Percentiles rank a stretch among this genome's conserved stretches.
Evolutionary conservation across 2,329 filamentous ascomycete species (phyloP).

Genomic region (Apiospora sp.): DNA sequence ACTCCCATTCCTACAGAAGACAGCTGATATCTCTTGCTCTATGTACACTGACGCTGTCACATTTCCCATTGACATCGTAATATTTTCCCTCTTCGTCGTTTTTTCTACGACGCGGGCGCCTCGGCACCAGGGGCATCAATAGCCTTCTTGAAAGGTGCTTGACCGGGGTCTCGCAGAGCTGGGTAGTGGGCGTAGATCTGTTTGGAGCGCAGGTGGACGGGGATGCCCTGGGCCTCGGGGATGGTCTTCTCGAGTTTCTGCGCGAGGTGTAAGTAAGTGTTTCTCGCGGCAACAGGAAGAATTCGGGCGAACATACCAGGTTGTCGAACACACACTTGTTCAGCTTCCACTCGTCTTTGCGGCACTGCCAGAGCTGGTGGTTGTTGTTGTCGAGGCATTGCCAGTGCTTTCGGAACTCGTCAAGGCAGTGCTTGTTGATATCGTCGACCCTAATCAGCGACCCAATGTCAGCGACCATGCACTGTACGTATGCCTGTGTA

Average conservation of each 20-base stretch:
- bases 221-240: constrained; percentile 75
- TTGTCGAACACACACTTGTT: constrained; percentile 98
- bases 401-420: constrained; percentile 94
- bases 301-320: constrained; percentile 68
- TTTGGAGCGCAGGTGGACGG: constrained; percentile 75
- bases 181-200: constrained; percentile 68
- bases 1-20: constrained; percentile 15
- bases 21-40: constrained; percentile 26
- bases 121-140: constrained; percentile 40
- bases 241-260: constrained; percentile 85
- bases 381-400: constrained; percentile 96
- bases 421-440: constrained; percentile 92
- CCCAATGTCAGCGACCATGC: constrained; percentile 10
- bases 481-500: constrained; percentile 19
- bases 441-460: constrained; percentile 77
- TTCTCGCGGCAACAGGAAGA: neutral
- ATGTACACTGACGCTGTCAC: constrained; percentile 27
- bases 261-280: neutral
- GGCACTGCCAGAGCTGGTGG: constrained; percentile 96
- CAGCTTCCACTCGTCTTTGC: constrained; percentile 84
- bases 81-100: neutral
- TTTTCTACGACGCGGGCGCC: neutral
- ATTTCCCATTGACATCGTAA: neutral
- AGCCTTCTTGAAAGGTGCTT: constrained; percentile 41
- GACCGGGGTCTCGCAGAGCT: constrained; percentile 44